Base-by-base conservation (phyloP, 441 rosid species). In the Macaranga tanarius region DNA sequence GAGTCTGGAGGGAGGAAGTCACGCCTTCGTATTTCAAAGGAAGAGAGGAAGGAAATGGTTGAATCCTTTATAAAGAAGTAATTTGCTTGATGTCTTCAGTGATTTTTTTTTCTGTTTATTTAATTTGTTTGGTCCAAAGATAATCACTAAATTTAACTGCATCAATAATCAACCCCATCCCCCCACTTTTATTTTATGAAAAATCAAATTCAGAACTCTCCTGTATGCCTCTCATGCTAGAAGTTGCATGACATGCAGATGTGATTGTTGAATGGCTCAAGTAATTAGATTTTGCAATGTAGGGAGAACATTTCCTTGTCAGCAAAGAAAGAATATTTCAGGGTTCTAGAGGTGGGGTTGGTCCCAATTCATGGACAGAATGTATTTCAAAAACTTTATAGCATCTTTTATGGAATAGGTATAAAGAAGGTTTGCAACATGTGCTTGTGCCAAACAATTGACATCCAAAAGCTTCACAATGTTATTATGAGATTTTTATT, bases 11-110 rank as follows among this genome's bases (percentile, higher is more conserved):
- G 95, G 73, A 91, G 76, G 85, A 93, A 85, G 80, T 58, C 95
- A 17, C 90, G 98, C 51, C 78, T 85, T 84, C 97, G 98, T 16
- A 91, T 87, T 51, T 90, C 99, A 8, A 95, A 91, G 86, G 90
- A 87, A 78, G 96, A 95, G 85, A 89, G 99, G 79, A 95, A 93
- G 82, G 68, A 79, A 72, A 83, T 93, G 84, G 92, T 90, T 15
- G 91, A 86, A 74, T 84, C 95, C 65, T 95, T 89, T 71, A 86
- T 95, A 22, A 88, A 89, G 38, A 93, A 84, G 99, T 95, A 91
- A 87, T 66, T n/a, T 71, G 42, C 51, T 10, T 23, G 25, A 50
- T 54, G 2, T 15, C 58, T 76, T 56, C 47, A 19, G 26, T 74
- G 69, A 42, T 63, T 31, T 15, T 56, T 15, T 56, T 13, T 51